Conservation (phyloP, 345 rosid species). For the Populus deltoides region DNA sequence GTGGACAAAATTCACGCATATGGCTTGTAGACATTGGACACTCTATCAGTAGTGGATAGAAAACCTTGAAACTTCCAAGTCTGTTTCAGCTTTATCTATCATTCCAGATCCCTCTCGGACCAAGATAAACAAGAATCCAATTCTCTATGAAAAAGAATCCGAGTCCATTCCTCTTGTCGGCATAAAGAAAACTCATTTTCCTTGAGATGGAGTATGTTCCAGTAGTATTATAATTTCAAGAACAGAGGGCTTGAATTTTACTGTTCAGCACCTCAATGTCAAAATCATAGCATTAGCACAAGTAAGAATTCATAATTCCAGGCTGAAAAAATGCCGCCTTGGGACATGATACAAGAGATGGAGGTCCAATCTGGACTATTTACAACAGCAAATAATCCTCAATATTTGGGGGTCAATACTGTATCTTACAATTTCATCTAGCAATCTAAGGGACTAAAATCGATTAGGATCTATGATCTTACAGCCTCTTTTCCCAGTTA, state of each 20-base stretch:
- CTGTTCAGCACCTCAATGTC: background rate
- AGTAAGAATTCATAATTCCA: background rate
- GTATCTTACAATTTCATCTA: background rate
- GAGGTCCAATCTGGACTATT: background rate
- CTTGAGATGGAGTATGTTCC: background rate
- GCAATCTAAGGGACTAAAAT: background rate
- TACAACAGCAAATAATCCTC: background rate
- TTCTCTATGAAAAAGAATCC: background rate
- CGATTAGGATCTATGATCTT: background rate
- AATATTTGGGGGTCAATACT: background rate
- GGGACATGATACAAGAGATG: background rate
- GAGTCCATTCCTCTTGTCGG: background rate
- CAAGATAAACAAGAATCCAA: background rate
- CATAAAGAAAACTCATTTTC: background rate
- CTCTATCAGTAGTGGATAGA: background rate
- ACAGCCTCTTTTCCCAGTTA: slow-evolving; percentile 2
- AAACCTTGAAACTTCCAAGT: background rate
- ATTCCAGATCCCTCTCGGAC: background rate
- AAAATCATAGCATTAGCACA: background rate
- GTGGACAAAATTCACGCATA: background rate
- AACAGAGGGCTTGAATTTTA: background rate
- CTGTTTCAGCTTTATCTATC: background rate
- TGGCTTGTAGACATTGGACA: background rate
- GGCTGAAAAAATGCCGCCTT: background rate
- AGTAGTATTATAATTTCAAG: background rate